phyloP scores from a whole-genome alignment of 345 rosid genomes.

The Tarenaya hassleriana region DNA sequence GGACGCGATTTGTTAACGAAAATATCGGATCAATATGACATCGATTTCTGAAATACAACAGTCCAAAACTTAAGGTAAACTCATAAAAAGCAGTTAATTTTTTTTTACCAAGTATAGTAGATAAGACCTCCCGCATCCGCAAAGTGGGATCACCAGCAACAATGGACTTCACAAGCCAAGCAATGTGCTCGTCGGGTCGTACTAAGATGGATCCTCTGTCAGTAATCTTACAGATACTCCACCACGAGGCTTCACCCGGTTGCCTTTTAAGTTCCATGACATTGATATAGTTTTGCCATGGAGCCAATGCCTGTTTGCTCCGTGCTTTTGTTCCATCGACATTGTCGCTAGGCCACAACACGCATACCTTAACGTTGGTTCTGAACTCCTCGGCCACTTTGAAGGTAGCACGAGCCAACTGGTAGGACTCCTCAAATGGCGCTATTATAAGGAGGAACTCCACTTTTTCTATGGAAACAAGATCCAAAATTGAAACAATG shows the following conservation, averaged over 20 bases:
- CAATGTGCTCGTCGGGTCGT: slow-evolving; percentile 65
- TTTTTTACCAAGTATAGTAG: too few relatives aligned
- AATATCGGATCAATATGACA: too few relatives aligned
- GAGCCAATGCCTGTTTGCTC: slow-evolving; percentile 39
- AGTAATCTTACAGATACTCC: slow-evolving; percentile 51
- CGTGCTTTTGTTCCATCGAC: slow-evolving; percentile 14
- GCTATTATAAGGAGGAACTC: slow-evolving; percentile 73
- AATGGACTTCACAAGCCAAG: slow-evolving; percentile 45
- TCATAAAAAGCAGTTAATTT: too few relatives aligned
- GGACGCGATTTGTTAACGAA: background rate
- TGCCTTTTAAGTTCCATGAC: slow-evolving; percentile 37
- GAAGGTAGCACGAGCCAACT: slow-evolving; percentile 44
- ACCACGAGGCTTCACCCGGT: slow-evolving; percentile 38
- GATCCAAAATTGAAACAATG: slow-evolving; percentile 64
- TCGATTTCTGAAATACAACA: background rate
- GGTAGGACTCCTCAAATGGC: slow-evolving; percentile 44
- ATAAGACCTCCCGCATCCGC: too few relatives aligned
- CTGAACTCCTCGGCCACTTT: slow-evolving; percentile 43
- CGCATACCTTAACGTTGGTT: slow-evolving; percentile 38
- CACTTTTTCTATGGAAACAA: slow-evolving; percentile 49
- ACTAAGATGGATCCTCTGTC: slow-evolving; percentile 50
- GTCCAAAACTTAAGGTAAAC: background rate
- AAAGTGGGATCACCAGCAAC: slow-evolving; percentile 29
- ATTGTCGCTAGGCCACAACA: slow-evolving; percentile 43
- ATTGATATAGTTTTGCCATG: slow-evolving; percentile 45